These are phyloP conservation scores for Schwanniomyces vanrijiae DNA, from an alignment of 805 yeast genomes.

Conservation along the genomic window DNA sequence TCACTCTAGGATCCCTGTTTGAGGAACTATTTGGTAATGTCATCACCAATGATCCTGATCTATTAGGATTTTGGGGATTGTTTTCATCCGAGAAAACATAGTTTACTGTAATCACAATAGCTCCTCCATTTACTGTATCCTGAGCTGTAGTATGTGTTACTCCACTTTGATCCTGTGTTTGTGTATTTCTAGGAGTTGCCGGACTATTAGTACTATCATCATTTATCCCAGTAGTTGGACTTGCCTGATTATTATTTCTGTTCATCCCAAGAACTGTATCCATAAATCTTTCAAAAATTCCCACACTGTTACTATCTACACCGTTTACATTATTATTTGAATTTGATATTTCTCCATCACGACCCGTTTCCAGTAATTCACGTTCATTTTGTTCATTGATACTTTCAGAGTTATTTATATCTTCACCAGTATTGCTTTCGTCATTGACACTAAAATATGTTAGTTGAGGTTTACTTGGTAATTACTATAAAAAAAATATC, in stretches of 20 bases:
- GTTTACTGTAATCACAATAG: constrained; percentile 44
- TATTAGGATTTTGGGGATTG: constrained; percentile 36
- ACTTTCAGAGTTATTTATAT: not conserved
- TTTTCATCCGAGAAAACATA: constrained; percentile 43
- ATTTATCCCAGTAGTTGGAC: not conserved
- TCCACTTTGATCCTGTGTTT: constrained; percentile 1
- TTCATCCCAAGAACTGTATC: constrained; percentile 18
- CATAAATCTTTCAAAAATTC: constrained; percentile 24
- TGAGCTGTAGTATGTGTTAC: constrained; percentile 5
- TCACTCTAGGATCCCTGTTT: constrained; percentile 57
- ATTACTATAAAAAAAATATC: not conserved
- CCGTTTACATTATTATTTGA: not conserved
- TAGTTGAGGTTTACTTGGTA: not conserved
- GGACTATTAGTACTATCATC: not conserved
- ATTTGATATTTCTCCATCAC: not conserved
- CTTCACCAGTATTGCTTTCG: not conserved
- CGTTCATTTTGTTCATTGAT: not conserved
- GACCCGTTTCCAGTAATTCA: not conserved
- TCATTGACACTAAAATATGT: not conserved
- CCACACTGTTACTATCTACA: constrained; percentile 3
- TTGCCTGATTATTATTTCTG: not conserved
- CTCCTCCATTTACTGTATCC: constrained; percentile 19
- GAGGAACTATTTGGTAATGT: constrained; percentile 67
- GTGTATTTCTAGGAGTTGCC: not conserved
- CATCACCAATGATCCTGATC: constrained; percentile 59